Evolutionary conservation across 179 eudicot genomes (phyloP).

Genomic region (Gypsophila paniculata): DNA sequence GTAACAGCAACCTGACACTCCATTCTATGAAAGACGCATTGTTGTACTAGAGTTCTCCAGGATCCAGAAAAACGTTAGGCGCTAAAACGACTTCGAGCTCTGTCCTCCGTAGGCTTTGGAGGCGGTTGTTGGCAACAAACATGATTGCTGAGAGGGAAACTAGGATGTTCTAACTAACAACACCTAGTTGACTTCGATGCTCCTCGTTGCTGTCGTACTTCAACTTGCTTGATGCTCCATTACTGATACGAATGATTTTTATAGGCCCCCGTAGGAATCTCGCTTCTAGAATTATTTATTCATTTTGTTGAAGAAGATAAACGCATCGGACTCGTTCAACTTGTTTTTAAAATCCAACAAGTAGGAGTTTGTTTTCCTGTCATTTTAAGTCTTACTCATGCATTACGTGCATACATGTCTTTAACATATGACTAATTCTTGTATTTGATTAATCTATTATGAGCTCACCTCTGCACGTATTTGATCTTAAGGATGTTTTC

Average conservation of each 20-base stretch:
- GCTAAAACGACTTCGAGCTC: too few relatives aligned
- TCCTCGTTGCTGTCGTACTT: slow-evolving; percentile 8
- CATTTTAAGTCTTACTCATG: neutral
- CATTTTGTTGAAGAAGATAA: neutral
- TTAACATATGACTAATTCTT: neutral
- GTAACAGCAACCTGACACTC: neutral
- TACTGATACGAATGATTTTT: neutral
- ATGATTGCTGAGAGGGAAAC: neutral
- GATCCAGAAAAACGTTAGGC: too few relatives aligned
- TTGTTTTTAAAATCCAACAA: neutral
- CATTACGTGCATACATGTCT: neutral
- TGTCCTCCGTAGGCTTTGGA: too few relatives aligned
- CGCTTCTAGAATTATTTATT: neutral
- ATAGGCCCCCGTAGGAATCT: neutral
- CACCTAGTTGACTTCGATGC: slow-evolving; percentile 10
- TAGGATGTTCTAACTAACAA: neutral
- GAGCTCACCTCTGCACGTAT: slow-evolving; percentile 3
- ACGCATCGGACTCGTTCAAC: neutral
- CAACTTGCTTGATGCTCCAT: neutral
- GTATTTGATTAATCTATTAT: neutral
- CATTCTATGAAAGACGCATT: too few relatives aligned
- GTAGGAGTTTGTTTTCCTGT: neutral
- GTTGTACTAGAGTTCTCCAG: too few relatives aligned
- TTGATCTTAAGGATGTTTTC: neutral
- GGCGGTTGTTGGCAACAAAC: neutral